Percentiles rank a stretch among this genome's conserved stretches.
Conservation (phyloP, 2,329 filamentous ascomycete species). For the Ophiostoma tasmaniense region DNA sequence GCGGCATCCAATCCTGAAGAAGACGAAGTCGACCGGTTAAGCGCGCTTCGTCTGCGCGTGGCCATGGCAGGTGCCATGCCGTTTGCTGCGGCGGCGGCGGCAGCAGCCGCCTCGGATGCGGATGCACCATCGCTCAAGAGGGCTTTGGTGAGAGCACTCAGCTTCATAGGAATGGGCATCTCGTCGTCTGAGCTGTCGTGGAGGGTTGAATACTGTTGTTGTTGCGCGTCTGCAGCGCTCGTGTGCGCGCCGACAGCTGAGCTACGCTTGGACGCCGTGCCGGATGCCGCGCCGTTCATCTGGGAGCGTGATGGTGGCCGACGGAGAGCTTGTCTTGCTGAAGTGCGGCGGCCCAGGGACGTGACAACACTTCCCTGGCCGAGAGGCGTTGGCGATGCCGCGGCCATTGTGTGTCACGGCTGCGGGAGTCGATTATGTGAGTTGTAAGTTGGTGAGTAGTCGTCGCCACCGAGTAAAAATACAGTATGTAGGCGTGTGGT, state of each 20-base stretch:
- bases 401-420: slow-evolving; percentile 34
- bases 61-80: slow-evolving; percentile 37
- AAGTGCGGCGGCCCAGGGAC: slow-evolving; percentile 42
- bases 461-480: background rate
- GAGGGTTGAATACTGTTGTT: slow-evolving; percentile 42
- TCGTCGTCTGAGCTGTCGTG: slow-evolving; percentile 94
- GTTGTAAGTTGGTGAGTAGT: background rate
- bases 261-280: slow-evolving; percentile 16
- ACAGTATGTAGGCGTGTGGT: background rate
- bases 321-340: slow-evolving; percentile 47
- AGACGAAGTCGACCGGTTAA: slow-evolving; percentile 38
- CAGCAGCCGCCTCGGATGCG: slow-evolving; percentile 32
- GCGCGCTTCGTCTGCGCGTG: slow-evolving; percentile 43
- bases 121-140: slow-evolving; percentile 58
- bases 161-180: slow-evolving; percentile 82
- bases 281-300: slow-evolving; percentile 24
- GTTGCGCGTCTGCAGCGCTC: slow-evolving; percentile 24
- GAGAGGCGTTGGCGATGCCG: slow-evolving; percentile 48
- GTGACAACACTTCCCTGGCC: slow-evolving; percentile 38
- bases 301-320: slow-evolving; percentile 41
- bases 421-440: background rate
- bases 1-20: slow-evolving; percentile 31
- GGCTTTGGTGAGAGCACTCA: slow-evolving; percentile 86
- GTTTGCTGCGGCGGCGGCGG: slow-evolving; percentile 23
- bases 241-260: background rate